These are phyloP conservation scores for Colletotrichum tofieldiae DNA, from an alignment of 2,329 filamentous ascomycete species.

Conservation along the genomic window DNA sequence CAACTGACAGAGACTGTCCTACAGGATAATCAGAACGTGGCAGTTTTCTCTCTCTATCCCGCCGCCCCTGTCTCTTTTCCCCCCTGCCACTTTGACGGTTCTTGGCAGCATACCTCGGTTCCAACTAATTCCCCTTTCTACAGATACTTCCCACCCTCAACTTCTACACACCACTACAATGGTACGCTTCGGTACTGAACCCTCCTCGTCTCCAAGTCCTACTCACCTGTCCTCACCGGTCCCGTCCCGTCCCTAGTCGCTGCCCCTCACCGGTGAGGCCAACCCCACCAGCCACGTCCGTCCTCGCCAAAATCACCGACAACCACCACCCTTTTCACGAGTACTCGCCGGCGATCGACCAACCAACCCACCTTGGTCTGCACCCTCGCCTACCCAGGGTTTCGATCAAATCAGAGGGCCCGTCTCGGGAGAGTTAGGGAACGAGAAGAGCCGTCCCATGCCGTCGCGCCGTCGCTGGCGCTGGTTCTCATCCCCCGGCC, in stretches of 20 bases:
- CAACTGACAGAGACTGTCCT: conserved; percentile 16
- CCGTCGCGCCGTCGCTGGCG: conserved; percentile 23
- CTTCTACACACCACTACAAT: conserved; percentile 3
- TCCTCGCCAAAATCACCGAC: not conserved
- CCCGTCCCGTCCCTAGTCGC: conserved; percentile 37
- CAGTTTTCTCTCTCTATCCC: conserved; percentile 33
- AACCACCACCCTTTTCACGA: conserved; percentile 14
- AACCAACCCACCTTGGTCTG: not conserved
- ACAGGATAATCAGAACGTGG: conserved; percentile 22
- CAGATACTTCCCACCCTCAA: conserved; percentile 5
- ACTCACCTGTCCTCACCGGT: conserved; percentile 41
- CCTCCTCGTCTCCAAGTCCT: conserved; percentile 4
- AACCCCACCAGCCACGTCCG: conserved; percentile 33
- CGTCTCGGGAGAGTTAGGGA: conserved; percentile 39
- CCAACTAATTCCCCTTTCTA: conserved; percentile 9
- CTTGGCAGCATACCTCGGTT: conserved; percentile 24
- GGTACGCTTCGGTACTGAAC: not conserved
- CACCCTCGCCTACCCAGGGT: not conserved
- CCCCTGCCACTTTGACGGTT: not conserved
- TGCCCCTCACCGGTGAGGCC: conserved; percentile 41
- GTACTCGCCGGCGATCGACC: conserved; percentile 6
- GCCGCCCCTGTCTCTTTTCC: not conserved
- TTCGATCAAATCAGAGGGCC: not conserved
- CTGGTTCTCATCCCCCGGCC: not conserved
- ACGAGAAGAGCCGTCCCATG: conserved; percentile 37